phyloP scores from a whole-genome alignment of 768 basidiomycete genomes.

The Naganishia vaughanmartiniae region DNA sequence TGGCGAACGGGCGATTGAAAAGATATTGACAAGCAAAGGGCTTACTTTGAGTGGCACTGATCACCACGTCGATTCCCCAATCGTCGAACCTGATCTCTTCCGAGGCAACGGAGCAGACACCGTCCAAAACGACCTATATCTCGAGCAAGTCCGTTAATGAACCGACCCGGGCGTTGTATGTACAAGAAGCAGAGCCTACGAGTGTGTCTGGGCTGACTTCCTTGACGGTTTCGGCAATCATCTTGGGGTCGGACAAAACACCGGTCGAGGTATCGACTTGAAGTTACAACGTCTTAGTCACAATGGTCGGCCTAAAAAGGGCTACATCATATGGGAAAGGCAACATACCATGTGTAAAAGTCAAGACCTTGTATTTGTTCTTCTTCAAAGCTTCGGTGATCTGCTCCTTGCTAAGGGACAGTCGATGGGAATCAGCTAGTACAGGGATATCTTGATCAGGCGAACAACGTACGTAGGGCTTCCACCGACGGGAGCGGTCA shows the following conservation, averaged over 20 bases:
- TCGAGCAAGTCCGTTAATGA: background rate
- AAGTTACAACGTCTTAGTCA: background rate
- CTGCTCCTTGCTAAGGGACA: slow-evolving; percentile 38
- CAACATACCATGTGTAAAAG: slow-evolving; percentile 73
- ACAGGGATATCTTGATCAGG: background rate
- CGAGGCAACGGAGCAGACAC: slow-evolving; percentile 92
- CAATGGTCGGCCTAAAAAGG: too few species aligned
- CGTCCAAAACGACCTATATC: slow-evolving; percentile 71
- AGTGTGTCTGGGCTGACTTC: slow-evolving; percentile 80
- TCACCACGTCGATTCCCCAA: slow-evolving; percentile 86
- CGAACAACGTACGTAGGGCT: slow-evolving; percentile 57
- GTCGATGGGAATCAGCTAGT: background rate
- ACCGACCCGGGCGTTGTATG: background rate
- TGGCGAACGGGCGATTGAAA: background rate
- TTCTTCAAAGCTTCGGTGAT: slow-evolving; percentile 61
- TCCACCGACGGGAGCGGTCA: slow-evolving; percentile 80
- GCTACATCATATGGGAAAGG: background rate
- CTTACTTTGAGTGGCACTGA: slow-evolving; percentile 49
- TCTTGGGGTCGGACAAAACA: slow-evolving; percentile 79
- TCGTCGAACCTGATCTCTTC: slow-evolving; percentile 93
- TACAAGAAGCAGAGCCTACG: slow-evolving; percentile 53
- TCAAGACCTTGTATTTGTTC: slow-evolving; percentile 82
- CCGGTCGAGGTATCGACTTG: slow-evolving; percentile 56
- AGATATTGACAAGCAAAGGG: background rate
- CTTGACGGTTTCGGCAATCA: slow-evolving; percentile 69